A percentile compares a stretch with the other conserved stretches of the same genome.
Evolutionary conservation across 352 stramenopile species (phyloP).

Genomic region (Phytophthora lateralis): DNA sequence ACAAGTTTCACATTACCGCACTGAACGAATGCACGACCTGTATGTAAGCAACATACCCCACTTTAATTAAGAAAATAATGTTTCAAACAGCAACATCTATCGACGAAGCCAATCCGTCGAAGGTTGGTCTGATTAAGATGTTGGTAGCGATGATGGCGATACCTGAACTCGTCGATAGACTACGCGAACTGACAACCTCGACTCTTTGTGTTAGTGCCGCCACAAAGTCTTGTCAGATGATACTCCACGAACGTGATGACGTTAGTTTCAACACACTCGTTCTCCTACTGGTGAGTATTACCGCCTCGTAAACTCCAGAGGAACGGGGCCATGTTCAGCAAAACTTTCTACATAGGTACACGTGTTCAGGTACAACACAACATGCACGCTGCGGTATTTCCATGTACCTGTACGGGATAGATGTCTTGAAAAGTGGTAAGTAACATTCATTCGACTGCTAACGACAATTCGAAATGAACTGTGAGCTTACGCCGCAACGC

Average conservation of each 20-base stretch:
- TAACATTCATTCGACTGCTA: too few relatives aligned
- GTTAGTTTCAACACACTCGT: too few relatives aligned
- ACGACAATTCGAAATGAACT: too few relatives aligned
- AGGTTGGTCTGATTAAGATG: not conserved
- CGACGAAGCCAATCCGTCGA: not conserved
- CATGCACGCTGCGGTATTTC: not conserved
- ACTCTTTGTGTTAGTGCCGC: not conserved
- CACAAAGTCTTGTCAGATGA: slow-evolving; percentile 8
- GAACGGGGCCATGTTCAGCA: slow-evolving; percentile 7
- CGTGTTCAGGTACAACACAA: slow-evolving; percentile 8
- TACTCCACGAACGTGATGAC: too few relatives aligned
- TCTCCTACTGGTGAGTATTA: not conserved
- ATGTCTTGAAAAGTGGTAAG: not conserved
- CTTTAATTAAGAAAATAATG: not conserved
- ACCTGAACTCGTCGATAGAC: not conserved
- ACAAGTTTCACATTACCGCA: not conserved
- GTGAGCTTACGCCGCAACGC: not conserved
- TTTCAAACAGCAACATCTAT: not conserved
- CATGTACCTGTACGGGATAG: too few relatives aligned
- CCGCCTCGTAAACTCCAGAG: slow-evolving; percentile 1
- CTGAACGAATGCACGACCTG: not conserved
- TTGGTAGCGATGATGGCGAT: not conserved
- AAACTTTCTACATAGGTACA: slow-evolving; percentile 11
- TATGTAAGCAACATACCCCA: not conserved
- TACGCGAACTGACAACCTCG: not conserved